Evolutionary conservation across 176 grass and related monocot genomes (phyloP).

Genomic region (Ensete glaucum): DNA sequence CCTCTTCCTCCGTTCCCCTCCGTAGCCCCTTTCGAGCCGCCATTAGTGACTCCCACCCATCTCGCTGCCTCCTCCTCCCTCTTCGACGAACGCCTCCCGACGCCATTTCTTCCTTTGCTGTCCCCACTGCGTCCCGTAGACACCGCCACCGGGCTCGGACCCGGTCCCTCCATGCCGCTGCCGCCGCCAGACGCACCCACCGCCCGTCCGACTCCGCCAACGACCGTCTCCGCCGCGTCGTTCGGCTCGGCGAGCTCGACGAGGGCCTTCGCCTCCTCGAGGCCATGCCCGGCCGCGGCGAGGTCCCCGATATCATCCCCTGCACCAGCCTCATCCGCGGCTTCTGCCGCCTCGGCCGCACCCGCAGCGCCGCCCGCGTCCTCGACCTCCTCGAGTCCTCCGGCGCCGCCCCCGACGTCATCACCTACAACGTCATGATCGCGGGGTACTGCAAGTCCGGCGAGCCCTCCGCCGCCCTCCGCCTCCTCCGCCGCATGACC

Average conservation of each 20-base stretch:
- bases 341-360: conserved; percentile 54
- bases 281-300: conserved; percentile 14
- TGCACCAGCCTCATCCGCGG: conserved; percentile 55
- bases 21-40: background rate
- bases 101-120: conserved; percentile 11
- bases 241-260: conserved; percentile 44
- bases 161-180: background rate
- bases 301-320: conserved; percentile 31
- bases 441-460: conserved; percentile 54
- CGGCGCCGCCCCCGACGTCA: conserved; percentile 45
- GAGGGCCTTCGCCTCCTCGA: conserved; percentile 42
- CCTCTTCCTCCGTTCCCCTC: background rate
- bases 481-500: conserved; percentile 47
- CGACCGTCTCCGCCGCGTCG: conserved; percentile 44
- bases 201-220: background rate
- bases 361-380: conserved; percentile 37
- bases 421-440: conserved; percentile 51
- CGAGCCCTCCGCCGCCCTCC: conserved; percentile 36
- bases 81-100: conserved; percentile 24
- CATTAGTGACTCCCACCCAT: background rate
- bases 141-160: too few species aligned
- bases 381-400: conserved; percentile 34
- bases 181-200: background rate
- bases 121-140: background rate
- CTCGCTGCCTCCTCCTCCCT: conserved; percentile 18